phyloP scores from a whole-genome alignment of 176 grass and related monocot genomes.

The Rhipidocladum racemiflorum region DNA sequence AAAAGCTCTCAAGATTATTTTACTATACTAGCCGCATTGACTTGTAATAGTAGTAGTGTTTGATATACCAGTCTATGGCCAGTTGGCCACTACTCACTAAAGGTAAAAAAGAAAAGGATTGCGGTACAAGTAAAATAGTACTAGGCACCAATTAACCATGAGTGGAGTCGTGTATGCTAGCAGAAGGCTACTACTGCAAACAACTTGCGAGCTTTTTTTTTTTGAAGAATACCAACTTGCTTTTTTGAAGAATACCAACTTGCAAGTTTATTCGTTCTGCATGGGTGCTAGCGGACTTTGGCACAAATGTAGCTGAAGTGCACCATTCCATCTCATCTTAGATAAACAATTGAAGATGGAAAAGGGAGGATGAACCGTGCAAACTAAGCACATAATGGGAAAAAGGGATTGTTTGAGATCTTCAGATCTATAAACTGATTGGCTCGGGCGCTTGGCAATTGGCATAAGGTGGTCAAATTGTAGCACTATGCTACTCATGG shows the following conservation, averaged over 20 bases:
- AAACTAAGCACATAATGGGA: too few relatives aligned
- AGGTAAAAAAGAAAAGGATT: not conserved
- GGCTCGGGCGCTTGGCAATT: not conserved
- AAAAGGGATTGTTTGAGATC: too few relatives aligned
- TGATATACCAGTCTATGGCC: not conserved
- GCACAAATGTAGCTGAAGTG: not conserved
- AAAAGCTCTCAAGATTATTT: not conserved
- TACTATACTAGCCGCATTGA: constrained; percentile 19
- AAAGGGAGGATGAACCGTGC: not conserved
- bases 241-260: not conserved
- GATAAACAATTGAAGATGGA: not conserved
- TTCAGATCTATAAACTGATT: too few relatives aligned
- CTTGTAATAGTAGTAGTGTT: not conserved
- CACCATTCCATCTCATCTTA: not conserved
- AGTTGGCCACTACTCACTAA: not conserved
- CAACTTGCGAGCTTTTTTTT: not conserved
- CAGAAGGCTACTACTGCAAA: not conserved
- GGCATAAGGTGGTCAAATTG: not conserved
- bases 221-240: not conserved
- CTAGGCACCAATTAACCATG: not conserved
- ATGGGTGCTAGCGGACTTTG: not conserved
- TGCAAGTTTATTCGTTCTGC: not conserved
- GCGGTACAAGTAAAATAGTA: not conserved
- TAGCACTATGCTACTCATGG: not conserved
- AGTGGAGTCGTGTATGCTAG: not conserved